Evolutionary conservation across 805 yeast species (phyloP), one percentile per base, ranked within the genome.

Genomic region (Cyberlindnera maritima): DNA sequence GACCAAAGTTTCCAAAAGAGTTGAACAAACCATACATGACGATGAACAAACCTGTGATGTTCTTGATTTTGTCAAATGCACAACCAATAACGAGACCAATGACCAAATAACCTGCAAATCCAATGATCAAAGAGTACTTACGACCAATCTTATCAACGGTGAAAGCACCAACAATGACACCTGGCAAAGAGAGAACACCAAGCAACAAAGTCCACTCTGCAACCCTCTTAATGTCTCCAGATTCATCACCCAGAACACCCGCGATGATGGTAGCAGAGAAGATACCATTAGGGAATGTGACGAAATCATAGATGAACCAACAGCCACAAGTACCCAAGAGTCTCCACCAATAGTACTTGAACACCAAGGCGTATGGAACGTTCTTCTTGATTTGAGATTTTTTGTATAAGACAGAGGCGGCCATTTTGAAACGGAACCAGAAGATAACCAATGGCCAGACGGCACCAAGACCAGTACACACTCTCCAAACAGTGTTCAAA

Each of bases 301-400:
- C 86, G 57, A 85, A 86, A 67, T 86, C 95, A 60, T 83, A 86
- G 56, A 85, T 70, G 69, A 85, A 85, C 94, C 94, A 86, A 48
- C 85, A 77, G 5, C 79, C 81, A 61, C 86, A 80, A 18, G 88
- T 81, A 29, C 92, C 94, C 26, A 85, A 53, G 18, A 86, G 60
- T 46, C 87, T 69, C 36, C 59, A 67, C 91, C 92, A 85, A 68
- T 83, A 84, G 65, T 68, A 85, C 59, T 77, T 80, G 48, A 83
- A 44, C 0, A 82, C 80, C 31, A 84, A 72, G 67, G 69, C 64
- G 63, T 83, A 83, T 29, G 83, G 83, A 17, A 78, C 85, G 39
- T 62, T 65, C 50, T 66, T 73, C 60, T 73, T 78, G 58, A 86
- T 81, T 26, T 88, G 87, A 31, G 80, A 71, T 60, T 80, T 79